These are phyloP conservation scores for Microdochium trichocladiopsis DNA, from an alignment of 2,329 filamentous ascomycete species.

Conservation along the genomic window DNA sequence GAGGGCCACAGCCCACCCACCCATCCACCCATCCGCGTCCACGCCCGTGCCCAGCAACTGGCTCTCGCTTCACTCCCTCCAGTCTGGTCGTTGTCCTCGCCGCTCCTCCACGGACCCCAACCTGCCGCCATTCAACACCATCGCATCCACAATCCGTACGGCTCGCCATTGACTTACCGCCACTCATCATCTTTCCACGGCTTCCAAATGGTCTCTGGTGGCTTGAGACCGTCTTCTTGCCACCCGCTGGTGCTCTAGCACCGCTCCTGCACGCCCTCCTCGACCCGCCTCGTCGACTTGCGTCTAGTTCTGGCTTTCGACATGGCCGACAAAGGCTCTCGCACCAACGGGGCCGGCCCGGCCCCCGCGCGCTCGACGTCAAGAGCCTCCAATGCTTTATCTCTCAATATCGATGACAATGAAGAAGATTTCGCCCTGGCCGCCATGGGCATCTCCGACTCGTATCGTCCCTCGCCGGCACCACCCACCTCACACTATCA, in stretches of 20 bases:
- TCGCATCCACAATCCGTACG: not conserved
- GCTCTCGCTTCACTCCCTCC: too few species aligned
- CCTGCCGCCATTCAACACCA: not conserved
- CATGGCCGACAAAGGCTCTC: slow-evolving; percentile 40
- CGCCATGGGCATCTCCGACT: slow-evolving; percentile 45
- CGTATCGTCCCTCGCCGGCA: slow-evolving; percentile 34
- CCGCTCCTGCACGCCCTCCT: not conserved
- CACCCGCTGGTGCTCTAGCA: not conserved
- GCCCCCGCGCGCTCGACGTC: slow-evolving; percentile 40
- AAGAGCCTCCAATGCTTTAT: slow-evolving; percentile 12
- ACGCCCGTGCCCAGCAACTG: too few species aligned
- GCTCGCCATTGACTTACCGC: not conserved
- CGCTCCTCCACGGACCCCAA: not conserved
- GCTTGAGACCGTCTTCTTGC: not conserved
- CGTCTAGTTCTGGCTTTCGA: slow-evolving; percentile 7
- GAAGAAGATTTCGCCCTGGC: slow-evolving; percentile 42
- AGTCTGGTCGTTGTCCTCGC: too few species aligned
- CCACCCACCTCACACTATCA: slow-evolving; percentile 8
- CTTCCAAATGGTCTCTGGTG: not conserved
- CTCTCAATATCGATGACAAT: slow-evolving; percentile 16
- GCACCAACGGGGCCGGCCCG: slow-evolving; percentile 41
- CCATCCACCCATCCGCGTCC: too few species aligned
- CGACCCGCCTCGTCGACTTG: not conserved
- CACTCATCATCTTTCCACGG: not conserved
- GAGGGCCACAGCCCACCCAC: too few species aligned